Evolutionary conservation across 164 flowering plant genomes (phyloP).

Genomic region (Stephania japonica): DNA sequence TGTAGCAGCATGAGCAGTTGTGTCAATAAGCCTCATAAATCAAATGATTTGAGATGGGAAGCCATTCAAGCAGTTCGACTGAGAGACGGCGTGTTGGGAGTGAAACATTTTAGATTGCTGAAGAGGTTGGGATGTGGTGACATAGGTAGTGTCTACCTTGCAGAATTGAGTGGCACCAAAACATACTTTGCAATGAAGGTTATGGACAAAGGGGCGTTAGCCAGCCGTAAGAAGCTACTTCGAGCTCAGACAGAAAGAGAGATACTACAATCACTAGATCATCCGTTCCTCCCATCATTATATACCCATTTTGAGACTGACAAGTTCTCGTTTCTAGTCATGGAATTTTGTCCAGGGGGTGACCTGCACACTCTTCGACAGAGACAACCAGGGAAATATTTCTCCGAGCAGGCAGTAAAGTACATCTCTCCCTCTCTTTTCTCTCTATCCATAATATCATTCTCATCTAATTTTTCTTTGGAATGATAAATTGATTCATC

Average conservation of each 20-base stretch:
- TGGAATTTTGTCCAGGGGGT: slow-evolving; percentile 92
- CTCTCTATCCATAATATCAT: slow-evolving; percentile 4
- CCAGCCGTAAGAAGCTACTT: slow-evolving; percentile 73
- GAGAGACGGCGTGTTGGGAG: slow-evolving; percentile 62
- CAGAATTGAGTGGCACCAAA: slow-evolving; percentile 80
- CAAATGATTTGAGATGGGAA: slow-evolving; percentile 86
- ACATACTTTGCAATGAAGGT: slow-evolving; percentile 86
- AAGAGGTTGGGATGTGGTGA: slow-evolving; percentile 90
- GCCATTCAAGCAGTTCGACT: slow-evolving; percentile 71
- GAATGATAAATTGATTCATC: background rate
- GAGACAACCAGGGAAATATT: slow-evolving; percentile 77
- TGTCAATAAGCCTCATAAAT: slow-evolving; percentile 76
- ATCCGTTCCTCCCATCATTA: slow-evolving; percentile 81
- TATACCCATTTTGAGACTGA: slow-evolving; percentile 86
- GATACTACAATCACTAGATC: slow-evolving; percentile 71
- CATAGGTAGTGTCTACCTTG: slow-evolving; percentile 83
- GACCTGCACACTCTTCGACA: slow-evolving; percentile 86
- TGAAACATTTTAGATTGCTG: slow-evolving; percentile 74
- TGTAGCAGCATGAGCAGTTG: slow-evolving; percentile 78
- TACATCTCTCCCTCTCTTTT: slow-evolving; percentile 27
- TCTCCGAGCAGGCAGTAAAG: slow-evolving; percentile 89
- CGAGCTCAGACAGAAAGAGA: slow-evolving; percentile 91
- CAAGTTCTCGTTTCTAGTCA: slow-evolving; percentile 81
- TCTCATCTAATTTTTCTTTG: background rate
- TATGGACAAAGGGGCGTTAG: slow-evolving; percentile 74